These are phyloP conservation scores for Ambrosiella beaveri DNA, from an alignment of 2,329 filamentous ascomycete genomes.

Conservation along the genomic window DNA sequence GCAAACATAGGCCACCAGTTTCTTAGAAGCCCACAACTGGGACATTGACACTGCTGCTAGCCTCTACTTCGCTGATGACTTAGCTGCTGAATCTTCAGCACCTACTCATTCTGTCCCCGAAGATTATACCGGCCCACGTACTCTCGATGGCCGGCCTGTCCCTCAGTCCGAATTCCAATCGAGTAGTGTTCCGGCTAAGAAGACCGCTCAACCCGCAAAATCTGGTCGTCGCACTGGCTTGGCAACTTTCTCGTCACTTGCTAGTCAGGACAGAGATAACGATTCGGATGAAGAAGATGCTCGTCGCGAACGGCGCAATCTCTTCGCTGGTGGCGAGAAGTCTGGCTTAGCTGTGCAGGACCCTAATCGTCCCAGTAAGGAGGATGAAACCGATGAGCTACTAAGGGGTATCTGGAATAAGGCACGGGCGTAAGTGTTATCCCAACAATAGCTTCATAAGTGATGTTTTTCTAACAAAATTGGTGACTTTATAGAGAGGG, in stretches of 20 bases:
- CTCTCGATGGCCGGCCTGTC: constrained; percentile 44
- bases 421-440: constrained; percentile 36
- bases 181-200: not conserved
- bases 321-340: constrained; percentile 77
- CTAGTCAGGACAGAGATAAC: constrained; percentile 36
- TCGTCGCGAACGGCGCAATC: constrained; percentile 42
- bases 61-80: constrained; percentile 41
- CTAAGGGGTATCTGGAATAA: constrained; percentile 48
- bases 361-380: constrained; percentile 26
- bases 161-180: constrained; percentile 24
- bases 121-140: constrained; percentile 42
- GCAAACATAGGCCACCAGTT: constrained; percentile 41
- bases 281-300: constrained; percentile 38
- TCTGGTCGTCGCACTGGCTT: constrained; percentile 39
- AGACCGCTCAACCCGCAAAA: constrained; percentile 15
- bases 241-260: constrained; percentile 40
- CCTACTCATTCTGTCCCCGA: constrained; percentile 18
- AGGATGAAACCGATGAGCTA: constrained; percentile 25
- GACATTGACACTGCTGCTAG: constrained; percentile 45
- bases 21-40: constrained; percentile 49
- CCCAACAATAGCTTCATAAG: not conserved
- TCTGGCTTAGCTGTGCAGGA: constrained; percentile 54
- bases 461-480: not conserved
- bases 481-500: not conserved
- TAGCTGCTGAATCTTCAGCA: constrained; percentile 15